Conservation (phyloP, 129 eudicot species). For the Helichrysum umbraculigerum region DNA sequence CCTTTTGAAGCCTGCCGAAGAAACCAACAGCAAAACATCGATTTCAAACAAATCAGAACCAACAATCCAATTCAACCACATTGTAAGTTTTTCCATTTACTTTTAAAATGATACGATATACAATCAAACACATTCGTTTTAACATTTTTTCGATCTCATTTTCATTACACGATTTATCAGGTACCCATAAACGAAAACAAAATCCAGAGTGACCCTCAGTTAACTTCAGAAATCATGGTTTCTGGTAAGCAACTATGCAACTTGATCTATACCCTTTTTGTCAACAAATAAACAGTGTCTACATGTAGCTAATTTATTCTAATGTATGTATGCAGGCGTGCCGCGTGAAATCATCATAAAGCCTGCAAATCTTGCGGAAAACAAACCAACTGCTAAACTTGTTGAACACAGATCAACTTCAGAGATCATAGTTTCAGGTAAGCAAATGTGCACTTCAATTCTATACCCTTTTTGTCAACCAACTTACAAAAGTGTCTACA, state of each 20-base stretch:
- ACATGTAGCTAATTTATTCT: background rate
- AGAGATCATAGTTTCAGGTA: conserved; percentile 18
- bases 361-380: conserved; percentile 1
- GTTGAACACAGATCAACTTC: background rate
- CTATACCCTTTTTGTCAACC: background rate
- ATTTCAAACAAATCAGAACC: conserved; percentile 30
- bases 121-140: too few relatives aligned
- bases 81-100: conserved; percentile 41
- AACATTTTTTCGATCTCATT: background rate
- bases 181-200: conserved; percentile 12
- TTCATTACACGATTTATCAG: background rate
- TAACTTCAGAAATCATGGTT: conserved; percentile 16
- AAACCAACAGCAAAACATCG: conserved; percentile 23
- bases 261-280: background rate
- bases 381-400: conserved; percentile 20
- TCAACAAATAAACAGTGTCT: background rate
- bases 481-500: background rate
- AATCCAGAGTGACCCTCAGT: conserved; percentile 12
- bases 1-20: conserved; percentile 20
- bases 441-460: background rate
- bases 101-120: background rate
- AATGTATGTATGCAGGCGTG: conserved; percentile 24
- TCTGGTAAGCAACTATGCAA: background rate
- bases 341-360: conserved; percentile 4
- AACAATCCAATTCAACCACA: conserved; percentile 25